Evolutionary conservation across 148 eudicot species (phyloP), one percentile per base, ranked within the genome.

Genomic region (Suaeda aralocaspica): DNA sequence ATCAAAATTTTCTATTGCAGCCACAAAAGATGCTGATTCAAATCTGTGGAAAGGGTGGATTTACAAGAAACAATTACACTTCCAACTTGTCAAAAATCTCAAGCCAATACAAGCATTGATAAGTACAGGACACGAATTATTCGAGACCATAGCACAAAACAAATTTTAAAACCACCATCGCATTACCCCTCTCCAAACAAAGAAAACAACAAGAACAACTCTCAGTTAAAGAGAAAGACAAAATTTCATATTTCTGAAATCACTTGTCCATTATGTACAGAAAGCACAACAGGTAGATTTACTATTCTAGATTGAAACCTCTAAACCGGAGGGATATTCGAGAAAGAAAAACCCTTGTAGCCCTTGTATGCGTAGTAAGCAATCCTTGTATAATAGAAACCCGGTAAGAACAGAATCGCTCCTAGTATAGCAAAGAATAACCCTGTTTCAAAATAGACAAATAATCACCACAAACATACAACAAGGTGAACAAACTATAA

Each of bases 341-440:
- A 80, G 68, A 93, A 93, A 46, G 98, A 90, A 79, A 93, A 94
- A 39, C 97, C 98, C 83, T 94, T 87, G 84, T 94, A 94, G 25
- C 98, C 97, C 79, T 94, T 94, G 85, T 88, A 94, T 0, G 98
- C 98, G 57, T 91, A 94, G 89, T 94, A 94, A 4, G 98, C 98
- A 34, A 94, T 94, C 86, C 98, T 75, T 25, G 98, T 91, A 44
- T 94, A 94, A 71, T 94, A 94, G 76, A 94, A 90, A 18, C 98
- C 98, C 19, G 98, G 96, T 67, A 93, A 79, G 80, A 93, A 93
- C 79, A 93, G 82, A 59, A 93, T 72, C 67, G 82, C 87, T 28
- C 98, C 98, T 59, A 93, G 78, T 70, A 90, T 80, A 8, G 96
- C 84, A 53, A 93, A 93, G 81, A 93, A 90, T 57, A 90, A 36